These are phyloP conservation scores for Clarkia xantiana DNA, from an alignment of 345 rosid species.

Conservation along the genomic window DNA sequence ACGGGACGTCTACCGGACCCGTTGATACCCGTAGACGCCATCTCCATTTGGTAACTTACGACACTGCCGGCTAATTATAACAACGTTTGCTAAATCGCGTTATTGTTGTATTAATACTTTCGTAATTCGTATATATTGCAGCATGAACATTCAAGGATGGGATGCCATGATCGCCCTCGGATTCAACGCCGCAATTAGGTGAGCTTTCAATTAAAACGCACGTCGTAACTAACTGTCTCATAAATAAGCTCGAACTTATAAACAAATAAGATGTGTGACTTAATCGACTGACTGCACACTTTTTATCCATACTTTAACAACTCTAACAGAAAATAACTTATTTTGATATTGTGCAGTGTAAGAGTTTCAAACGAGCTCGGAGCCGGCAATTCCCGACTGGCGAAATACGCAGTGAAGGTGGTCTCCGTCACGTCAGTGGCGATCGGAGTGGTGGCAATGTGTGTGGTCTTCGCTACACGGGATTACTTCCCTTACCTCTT, in stretches of 20 bases:
- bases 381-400: conserved; percentile 50
- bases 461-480: conserved; percentile 41
- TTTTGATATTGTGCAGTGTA: conserved; percentile 27
- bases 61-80: background rate
- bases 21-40: conserved; percentile 73
- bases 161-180: conserved; percentile 83
- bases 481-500: conserved; percentile 64
- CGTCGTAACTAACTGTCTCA: too few relatives aligned
- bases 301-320: too few relatives aligned
- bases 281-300: too few relatives aligned
- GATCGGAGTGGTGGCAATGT: conserved; percentile 50
- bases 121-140: conserved; percentile 13
- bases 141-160: conserved; percentile 90
- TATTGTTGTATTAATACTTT: background rate
- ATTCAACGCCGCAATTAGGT: conserved; percentile 91
- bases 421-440: conserved; percentile 56
- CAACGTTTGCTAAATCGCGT: background rate
- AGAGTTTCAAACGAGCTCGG: conserved; percentile 90
- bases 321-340: too few relatives aligned
- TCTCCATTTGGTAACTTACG: conserved; percentile 67
- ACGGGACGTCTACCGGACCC: conserved; percentile 72
- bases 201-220: conserved; percentile 3
- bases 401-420: conserved; percentile 56
- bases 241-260: too few relatives aligned
- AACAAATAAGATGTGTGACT: too few relatives aligned